These are phyloP conservation scores for Typha latifolia DNA, from an alignment of 176 grass and related monocot genomes.

Conservation along the genomic window DNA sequence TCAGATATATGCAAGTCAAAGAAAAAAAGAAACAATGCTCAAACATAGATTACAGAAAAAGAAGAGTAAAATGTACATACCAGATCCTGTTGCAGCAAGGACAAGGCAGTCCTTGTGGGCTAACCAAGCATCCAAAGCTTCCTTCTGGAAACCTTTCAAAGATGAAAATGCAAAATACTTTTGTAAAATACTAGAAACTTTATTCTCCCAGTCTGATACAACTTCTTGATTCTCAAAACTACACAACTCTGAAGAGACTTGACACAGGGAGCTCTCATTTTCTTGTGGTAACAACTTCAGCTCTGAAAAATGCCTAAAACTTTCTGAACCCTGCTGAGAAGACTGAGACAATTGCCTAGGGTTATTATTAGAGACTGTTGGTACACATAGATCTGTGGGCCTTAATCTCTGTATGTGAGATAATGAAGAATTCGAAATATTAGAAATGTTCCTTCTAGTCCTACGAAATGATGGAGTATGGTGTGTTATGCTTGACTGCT, in stretches of 20 bases:
- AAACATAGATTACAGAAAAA: neutral
- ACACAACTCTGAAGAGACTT: slow-evolving; percentile 2
- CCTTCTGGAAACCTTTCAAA: slow-evolving; percentile 72
- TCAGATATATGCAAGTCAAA: neutral
- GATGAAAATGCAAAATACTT: slow-evolving; percentile 65
- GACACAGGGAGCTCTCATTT: too few species aligned
- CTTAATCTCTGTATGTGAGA: slow-evolving; percentile 21
- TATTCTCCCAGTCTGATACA: slow-evolving; percentile 15
- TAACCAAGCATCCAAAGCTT: slow-evolving; percentile 79
- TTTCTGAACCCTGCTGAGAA: slow-evolving; percentile 3
- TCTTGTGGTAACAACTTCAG: too few species aligned
- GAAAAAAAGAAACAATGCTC: neutral
- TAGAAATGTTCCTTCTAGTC: slow-evolving; percentile 9
- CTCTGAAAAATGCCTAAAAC: neutral
- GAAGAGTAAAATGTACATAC: slow-evolving; percentile 17
- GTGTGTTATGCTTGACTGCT: slow-evolving; percentile 63
- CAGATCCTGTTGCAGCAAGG: slow-evolving; percentile 89
- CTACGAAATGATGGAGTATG: slow-evolving; percentile 23
- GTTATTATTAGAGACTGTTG: neutral
- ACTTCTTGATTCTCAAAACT: slow-evolving; percentile 3
- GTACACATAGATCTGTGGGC: neutral
- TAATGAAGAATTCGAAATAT: slow-evolving; percentile 17
- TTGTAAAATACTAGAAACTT: slow-evolving; percentile 33
- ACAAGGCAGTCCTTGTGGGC: slow-evolving; percentile 60
- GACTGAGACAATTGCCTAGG: neutral